Evolutionary conservation across 257 asterid genomes (phyloP).

Genomic region (Penstemon barbatus): DNA sequence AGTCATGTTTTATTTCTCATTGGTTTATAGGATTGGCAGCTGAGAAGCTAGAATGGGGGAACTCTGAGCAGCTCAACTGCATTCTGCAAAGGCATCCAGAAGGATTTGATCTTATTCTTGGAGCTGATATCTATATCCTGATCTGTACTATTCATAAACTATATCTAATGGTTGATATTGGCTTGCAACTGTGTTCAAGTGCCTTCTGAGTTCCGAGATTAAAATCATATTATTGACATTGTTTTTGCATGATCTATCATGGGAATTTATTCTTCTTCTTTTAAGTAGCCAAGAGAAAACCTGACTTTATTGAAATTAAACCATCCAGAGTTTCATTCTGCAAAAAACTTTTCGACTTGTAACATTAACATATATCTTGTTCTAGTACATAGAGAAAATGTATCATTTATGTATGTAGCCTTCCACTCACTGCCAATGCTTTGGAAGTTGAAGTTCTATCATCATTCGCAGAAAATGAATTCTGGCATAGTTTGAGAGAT

Average conservation of each 20-base stretch:
- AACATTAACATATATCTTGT: no score
- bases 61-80: conserved; percentile 59
- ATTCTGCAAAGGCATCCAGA: conserved; percentile 55
- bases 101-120: conserved; percentile 90
- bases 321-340: no score
- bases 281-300: neutral
- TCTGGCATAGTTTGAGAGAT: no score
- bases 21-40: conserved; percentile 52
- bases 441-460: neutral
- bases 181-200: no score
- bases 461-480: neutral
- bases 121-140: conserved; percentile 98
- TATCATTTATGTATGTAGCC: neutral
- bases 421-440: neutral
- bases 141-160: conserved; percentile 23
- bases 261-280: neutral
- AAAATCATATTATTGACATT: neutral
- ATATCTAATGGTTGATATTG: no score
- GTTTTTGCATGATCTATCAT: neutral
- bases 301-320: no score
- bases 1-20: conserved; percentile 21
- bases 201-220: neutral
- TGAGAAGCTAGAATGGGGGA: conserved; percentile 92
- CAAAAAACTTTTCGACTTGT: no score
- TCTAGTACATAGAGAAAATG: no score